Conservation (phyloP, 2,329 filamentous ascomycete genomes). For the Domatiomyces globalis region DNA sequence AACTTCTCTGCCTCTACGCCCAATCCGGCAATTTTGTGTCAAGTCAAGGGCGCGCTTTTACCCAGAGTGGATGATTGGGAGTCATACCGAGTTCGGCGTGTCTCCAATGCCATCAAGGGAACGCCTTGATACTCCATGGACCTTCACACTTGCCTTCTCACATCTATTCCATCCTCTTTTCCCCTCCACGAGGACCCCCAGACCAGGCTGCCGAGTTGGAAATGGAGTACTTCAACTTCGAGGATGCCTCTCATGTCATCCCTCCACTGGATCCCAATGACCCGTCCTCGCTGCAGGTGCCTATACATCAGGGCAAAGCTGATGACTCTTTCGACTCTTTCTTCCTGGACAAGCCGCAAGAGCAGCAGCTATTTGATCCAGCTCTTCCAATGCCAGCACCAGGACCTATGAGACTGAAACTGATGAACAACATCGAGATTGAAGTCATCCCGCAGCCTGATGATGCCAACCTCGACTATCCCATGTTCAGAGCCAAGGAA, state of each 20-base stretch:
- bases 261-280: slow-evolving; percentile 26
- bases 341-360: slow-evolving; percentile 28
- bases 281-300: slow-evolving; percentile 25
- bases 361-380: slow-evolving; percentile 24
- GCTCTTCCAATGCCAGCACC: slow-evolving; percentile 24
- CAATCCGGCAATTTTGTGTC: background rate
- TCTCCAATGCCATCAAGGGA: too few species aligned
- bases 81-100: background rate
- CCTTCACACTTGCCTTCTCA: background rate
- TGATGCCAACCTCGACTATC: slow-evolving; percentile 23
- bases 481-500: slow-evolving; percentile 32
- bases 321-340: slow-evolving; percentile 26
- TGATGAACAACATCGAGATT: slow-evolving; percentile 19
- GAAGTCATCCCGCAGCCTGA: slow-evolving; percentile 15
- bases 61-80: background rate
- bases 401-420: slow-evolving; percentile 16
- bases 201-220: background rate
- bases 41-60: slow-evolving; percentile 1
- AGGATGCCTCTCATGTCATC: slow-evolving; percentile 28
- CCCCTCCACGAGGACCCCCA: background rate
- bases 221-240: slow-evolving; percentile 37
- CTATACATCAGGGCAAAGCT: slow-evolving; percentile 27
- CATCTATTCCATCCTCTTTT: background rate
- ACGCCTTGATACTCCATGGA: background rate
- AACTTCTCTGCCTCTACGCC: background rate